Conservation (phyloP, 495 filamentous ascomycete genomes). For the Xylaria telfairii region DNA sequence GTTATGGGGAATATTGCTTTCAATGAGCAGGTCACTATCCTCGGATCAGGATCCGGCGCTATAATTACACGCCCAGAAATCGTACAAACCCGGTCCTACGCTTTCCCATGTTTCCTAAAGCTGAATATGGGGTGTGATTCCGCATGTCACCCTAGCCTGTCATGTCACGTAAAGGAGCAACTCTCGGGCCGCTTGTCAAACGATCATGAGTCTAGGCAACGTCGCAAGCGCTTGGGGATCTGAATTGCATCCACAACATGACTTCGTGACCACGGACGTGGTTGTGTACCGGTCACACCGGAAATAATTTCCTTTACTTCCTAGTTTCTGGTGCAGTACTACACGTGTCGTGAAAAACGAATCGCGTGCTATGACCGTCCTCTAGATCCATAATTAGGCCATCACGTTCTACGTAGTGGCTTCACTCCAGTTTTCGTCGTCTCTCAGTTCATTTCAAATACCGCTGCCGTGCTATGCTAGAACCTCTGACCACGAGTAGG, state of each 20-base stretch:
- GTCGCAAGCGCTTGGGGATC: not conserved
- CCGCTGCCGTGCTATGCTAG: not conserved
- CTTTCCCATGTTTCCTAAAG: not conserved
- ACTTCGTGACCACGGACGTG: not conserved
- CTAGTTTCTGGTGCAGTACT: not conserved
- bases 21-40: not conserved
- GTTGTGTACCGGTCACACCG: not conserved
- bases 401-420: not conserved
- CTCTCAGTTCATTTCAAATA: not conserved
- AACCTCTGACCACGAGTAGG: not conserved
- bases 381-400: not conserved
- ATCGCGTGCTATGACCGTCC: not conserved
- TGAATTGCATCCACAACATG: not conserved
- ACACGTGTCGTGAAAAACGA: not conserved
- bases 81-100: conserved; percentile 4
- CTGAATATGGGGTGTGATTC: conserved; percentile 13
- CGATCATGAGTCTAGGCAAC: not conserved
- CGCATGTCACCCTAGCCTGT: not conserved
- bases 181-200: not conserved
- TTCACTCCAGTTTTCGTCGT: not conserved
- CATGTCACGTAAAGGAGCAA: not conserved
- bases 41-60: conserved; percentile 1
- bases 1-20: not conserved
- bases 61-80: conserved; percentile 11
- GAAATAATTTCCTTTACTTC: not conserved